These are phyloP conservation scores for Lichtheimia hyalospora DNA, from an alignment of 371 early-diverging fungal genomes.

Conservation along the genomic window DNA sequence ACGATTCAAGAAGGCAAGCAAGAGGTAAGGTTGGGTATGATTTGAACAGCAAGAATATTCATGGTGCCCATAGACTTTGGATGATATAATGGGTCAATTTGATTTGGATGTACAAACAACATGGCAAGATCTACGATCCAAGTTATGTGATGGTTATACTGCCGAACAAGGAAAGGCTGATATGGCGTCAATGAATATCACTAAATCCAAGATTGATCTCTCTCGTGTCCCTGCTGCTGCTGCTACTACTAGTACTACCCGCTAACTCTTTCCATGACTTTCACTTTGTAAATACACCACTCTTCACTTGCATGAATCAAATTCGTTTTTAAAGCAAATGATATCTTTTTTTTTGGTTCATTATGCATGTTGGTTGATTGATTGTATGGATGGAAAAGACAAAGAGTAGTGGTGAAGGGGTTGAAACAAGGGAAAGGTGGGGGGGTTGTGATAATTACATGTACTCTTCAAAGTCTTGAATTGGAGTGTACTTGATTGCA, in stretches of 20 bases:
- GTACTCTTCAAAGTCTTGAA: slow-evolving; percentile 26
- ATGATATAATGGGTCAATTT: slow-evolving; percentile 18
- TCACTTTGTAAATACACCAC: no score
- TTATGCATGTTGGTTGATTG: no score
- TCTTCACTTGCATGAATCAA: no score
- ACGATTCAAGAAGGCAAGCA: slow-evolving; percentile 31
- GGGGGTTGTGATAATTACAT: slow-evolving; percentile 20
- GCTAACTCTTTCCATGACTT: no score
- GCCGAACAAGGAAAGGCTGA: slow-evolving; percentile 7
- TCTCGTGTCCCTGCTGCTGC: slow-evolving; percentile 10
- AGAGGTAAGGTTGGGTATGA: slow-evolving; percentile 25
- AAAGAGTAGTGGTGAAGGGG: not conserved
- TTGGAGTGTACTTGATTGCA: slow-evolving; percentile 20
- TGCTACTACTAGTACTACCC: no score
- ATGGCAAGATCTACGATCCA: slow-evolving; percentile 16
- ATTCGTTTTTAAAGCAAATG: no score
- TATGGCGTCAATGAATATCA: slow-evolving; percentile 9
- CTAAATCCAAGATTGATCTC: slow-evolving; percentile 28
- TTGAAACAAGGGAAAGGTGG: not conserved
- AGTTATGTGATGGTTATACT: slow-evolving; percentile 4
- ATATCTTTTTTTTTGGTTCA: no score
- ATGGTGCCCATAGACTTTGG: slow-evolving; percentile 16
- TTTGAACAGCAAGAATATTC: not conserved
- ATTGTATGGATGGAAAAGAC: no score
- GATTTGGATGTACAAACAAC: slow-evolving; percentile 19